Percentiles rank a stretch among this genome's conserved stretches.
Evolutionary conservation across 2,329 filamentous ascomycete genomes (phyloP).

Genomic region (Phoma sp.): DNA sequence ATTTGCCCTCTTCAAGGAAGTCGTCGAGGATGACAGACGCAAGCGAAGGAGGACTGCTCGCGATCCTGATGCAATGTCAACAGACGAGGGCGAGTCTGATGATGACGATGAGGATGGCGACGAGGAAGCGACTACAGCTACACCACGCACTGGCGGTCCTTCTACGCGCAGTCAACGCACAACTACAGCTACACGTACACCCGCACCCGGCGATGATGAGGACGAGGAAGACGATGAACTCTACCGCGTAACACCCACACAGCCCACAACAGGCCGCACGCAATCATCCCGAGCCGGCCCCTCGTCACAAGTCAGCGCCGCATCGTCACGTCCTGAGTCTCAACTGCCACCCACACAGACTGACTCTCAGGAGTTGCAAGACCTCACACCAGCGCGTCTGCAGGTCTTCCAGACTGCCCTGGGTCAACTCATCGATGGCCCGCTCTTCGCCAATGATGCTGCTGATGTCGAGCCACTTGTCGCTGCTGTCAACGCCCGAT

Average conservation of each 20-base stretch:
- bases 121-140: slow-evolving; percentile 38
- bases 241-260: slow-evolving; percentile 60
- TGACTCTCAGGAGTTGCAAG: slow-evolving; percentile 48
- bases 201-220: slow-evolving; percentile 45
- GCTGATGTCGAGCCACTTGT: slow-evolving; percentile 79
- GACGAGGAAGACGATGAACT: slow-evolving; percentile 64
- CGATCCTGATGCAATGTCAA: slow-evolving; percentile 61
- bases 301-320: slow-evolving; percentile 72
- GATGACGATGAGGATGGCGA: slow-evolving; percentile 69
- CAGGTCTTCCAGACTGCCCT: slow-evolving; percentile 79
- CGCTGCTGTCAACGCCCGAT: slow-evolving; percentile 76
- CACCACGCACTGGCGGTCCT: slow-evolving; percentile 49
- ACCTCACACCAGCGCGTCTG: slow-evolving; percentile 70
- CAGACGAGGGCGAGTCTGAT: slow-evolving; percentile 66
- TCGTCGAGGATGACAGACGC: slow-evolving; percentile 77
- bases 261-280: slow-evolving; percentile 50
- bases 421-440: slow-evolving; percentile 81
- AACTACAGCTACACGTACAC: slow-evolving; percentile 36
- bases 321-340: slow-evolving; percentile 80
- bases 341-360: slow-evolving; percentile 67
- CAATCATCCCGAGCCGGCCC: slow-evolving; percentile 45
- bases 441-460: slow-evolving; percentile 86
- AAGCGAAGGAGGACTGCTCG: slow-evolving; percentile 82
- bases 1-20: slow-evolving; percentile 97
- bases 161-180: slow-evolving; percentile 44